Percentiles rank a stretch among this genome's conserved stretches.
Evolutionary conservation across 2,329 filamentous ascomycete species (phyloP).

Genomic region (Colletotrichum costaricense): DNA sequence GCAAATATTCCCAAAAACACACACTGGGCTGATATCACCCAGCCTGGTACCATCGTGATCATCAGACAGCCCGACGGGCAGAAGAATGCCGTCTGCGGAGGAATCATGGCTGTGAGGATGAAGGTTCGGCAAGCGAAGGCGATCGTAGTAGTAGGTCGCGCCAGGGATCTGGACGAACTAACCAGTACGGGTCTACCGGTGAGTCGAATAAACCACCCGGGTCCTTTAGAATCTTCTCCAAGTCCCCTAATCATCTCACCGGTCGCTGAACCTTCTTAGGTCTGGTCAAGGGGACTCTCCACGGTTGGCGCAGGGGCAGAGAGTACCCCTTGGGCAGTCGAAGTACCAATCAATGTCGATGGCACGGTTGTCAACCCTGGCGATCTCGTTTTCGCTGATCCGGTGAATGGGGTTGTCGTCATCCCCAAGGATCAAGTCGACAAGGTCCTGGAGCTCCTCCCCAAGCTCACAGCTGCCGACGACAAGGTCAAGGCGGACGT

Average conservation of each 20-base stretch:
- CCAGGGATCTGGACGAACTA: constrained; percentile 74
- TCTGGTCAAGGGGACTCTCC: constrained; percentile 68
- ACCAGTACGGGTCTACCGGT: constrained; percentile 66
- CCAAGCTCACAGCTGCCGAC: constrained; percentile 62
- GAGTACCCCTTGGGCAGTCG: constrained; percentile 65
- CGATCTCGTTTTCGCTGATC: constrained; percentile 78
- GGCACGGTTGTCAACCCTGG: constrained; percentile 60
- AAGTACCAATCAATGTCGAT: constrained; percentile 56
- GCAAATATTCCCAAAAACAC: constrained; percentile 66
- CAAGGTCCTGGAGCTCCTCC: constrained; percentile 70
- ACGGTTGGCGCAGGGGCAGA: constrained; percentile 68
- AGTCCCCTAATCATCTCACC: background rate
- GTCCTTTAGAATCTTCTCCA: background rate
- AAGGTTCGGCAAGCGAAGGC: constrained; percentile 69
- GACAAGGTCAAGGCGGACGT: constrained; percentile 74
- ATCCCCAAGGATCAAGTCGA: constrained; percentile 72
- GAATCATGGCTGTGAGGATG: constrained; percentile 80
- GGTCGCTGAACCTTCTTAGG: constrained; percentile 44
- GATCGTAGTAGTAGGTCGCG: constrained; percentile 75
- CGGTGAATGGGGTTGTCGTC: constrained; percentile 75
- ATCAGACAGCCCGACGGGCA: constrained; percentile 74
- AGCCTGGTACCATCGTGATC: constrained; percentile 70
- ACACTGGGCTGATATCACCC: constrained; percentile 77
- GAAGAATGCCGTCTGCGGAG: constrained; percentile 78
- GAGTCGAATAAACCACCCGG: constrained; percentile 42